Evolutionary conservation across 169 alveolate species (phyloP), one percentile per base, ranked within the genome.

Genomic region (Plasmodium gaboni): DNA sequence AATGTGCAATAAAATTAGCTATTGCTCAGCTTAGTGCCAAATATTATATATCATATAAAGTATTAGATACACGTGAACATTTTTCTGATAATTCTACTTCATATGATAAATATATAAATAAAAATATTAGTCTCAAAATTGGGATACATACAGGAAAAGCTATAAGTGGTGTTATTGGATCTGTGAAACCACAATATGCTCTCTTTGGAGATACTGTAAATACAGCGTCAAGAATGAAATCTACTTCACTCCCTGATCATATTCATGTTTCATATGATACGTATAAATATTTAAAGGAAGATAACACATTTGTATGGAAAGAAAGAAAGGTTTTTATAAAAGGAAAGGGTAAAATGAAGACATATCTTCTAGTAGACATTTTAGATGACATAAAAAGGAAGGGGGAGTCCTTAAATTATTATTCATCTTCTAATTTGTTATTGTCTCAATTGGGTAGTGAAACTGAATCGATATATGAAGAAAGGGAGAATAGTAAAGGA

Each of bases 191-290:
- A 6, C 98, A 98, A 91, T 98, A 97, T 92, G 97, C 99, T 17
- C 95, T 98, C 42, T 97, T 98, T 80, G 99, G 99, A 9, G 99
- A 98, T 92, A 98, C 99, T 15, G 99, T 98, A n/a, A 98, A 98
- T 88, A 98, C 99, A 10, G 98, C 99, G 15, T 94, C 98, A 24
- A 95, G 99, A 89, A 97, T 98, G 97, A 92, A 94, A 42, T 88
- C 95, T 28, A 94, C 96, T 0, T 94, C 95, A 1, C 60, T 73
- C 19, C 87, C 92, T 4, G 94, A 89, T 10, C 90, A 89, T 64
- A 83, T 94, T 22, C 96, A 94, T 22, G 89, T 94, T n/a, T 91
- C 95, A 3, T 78, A 88, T 60, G 90, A 72, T 59, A 92, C 96
- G 42, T 91, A 88, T 55, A 89, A 83, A 61, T 68, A 55, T 46